A percentile compares a stretch with the other conserved stretches of the same genome.
Evolutionary conservation across 345 rosid species (phyloP).

Genomic region (Reutealis trisperma): DNA sequence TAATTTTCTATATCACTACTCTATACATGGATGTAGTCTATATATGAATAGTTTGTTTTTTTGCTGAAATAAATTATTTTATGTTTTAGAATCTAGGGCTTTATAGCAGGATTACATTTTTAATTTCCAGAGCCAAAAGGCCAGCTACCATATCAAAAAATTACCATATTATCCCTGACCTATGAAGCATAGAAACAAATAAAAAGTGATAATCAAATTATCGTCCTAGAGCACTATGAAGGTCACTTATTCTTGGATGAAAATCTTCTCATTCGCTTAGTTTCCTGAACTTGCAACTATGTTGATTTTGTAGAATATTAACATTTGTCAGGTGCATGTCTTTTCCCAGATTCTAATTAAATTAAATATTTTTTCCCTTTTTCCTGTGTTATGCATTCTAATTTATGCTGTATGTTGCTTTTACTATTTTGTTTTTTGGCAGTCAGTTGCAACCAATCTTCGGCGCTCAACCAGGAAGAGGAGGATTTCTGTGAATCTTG

Average conservation of each 20-base stretch:
- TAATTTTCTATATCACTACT: background rate
- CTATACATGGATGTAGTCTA: background rate
- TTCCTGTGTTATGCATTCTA: conserved; percentile 9
- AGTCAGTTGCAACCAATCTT: conserved; percentile 77
- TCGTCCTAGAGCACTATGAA: background rate
- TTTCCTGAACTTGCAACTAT: background rate
- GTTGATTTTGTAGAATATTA: background rate
- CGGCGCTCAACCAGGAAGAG: conserved; percentile 96
- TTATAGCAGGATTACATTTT: background rate
- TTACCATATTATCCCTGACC: background rate
- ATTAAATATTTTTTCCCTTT: conserved; percentile 10
- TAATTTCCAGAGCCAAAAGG: background rate
- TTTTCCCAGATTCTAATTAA: conserved; percentile 23
- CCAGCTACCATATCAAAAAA: background rate
- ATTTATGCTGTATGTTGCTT: conserved; percentile 25
- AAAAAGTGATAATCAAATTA: background rate
- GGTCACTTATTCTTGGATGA: background rate
- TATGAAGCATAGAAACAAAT: background rate
- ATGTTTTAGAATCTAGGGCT: background rate
- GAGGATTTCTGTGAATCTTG: conserved; percentile 78
- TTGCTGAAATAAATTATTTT: background rate
- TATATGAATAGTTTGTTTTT: background rate
- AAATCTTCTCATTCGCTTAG: background rate
- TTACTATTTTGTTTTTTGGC: conserved; percentile 34
- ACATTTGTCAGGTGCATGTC: conserved; percentile 8